Conservation (phyloP, 2,329 filamentous ascomycete species). For the Aspergillus calidoustus region DNA sequence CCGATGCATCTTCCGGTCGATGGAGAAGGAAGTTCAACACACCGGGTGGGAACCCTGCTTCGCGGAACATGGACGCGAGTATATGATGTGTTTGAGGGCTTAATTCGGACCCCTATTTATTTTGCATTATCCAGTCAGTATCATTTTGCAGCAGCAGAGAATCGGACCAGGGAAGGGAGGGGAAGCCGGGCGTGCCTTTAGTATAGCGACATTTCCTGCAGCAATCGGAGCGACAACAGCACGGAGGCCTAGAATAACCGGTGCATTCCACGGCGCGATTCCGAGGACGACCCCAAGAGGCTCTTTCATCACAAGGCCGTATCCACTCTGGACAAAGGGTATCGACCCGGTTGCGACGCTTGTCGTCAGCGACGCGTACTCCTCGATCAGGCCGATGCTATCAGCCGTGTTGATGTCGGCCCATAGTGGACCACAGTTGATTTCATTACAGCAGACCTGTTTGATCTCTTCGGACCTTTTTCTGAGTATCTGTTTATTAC, state of each 20-base stretch:
- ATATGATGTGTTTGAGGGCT: constrained; percentile 36
- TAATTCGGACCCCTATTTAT: constrained; percentile 35
- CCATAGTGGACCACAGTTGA: constrained; percentile 12
- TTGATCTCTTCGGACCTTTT: constrained; percentile 9
- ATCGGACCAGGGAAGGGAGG: not conserved
- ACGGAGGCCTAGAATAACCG: constrained; percentile 47
- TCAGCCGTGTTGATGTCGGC: constrained; percentile 7
- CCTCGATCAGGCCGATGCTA: constrained; percentile 10
- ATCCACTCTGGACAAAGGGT: not conserved
- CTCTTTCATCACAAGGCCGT: constrained; percentile 37
- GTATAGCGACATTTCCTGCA: constrained; percentile 69
- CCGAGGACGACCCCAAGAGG: constrained; percentile 74
- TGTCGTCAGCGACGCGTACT: constrained; percentile 21
- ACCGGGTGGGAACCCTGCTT: constrained; percentile 50
- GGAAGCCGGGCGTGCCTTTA: constrained; percentile 53
- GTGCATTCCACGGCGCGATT: constrained; percentile 73
- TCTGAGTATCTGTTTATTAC: constrained; percentile 2
- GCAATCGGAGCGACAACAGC: constrained; percentile 63
- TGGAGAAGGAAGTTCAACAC: constrained; percentile 74
- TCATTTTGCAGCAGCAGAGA: too few species aligned
- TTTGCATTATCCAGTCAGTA: constrained; percentile 7
- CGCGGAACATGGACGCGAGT: constrained; percentile 38
- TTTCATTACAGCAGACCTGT: constrained; percentile 8
- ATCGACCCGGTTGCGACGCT: constrained; percentile 2
- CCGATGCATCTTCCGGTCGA: constrained; percentile 63